A percentile compares a stretch with the other conserved stretches of the same genome.
phyloP scores from a whole-genome alignment of 1,284 basidiomycete species.

The Sanguinoderma infundibulare region DNA sequence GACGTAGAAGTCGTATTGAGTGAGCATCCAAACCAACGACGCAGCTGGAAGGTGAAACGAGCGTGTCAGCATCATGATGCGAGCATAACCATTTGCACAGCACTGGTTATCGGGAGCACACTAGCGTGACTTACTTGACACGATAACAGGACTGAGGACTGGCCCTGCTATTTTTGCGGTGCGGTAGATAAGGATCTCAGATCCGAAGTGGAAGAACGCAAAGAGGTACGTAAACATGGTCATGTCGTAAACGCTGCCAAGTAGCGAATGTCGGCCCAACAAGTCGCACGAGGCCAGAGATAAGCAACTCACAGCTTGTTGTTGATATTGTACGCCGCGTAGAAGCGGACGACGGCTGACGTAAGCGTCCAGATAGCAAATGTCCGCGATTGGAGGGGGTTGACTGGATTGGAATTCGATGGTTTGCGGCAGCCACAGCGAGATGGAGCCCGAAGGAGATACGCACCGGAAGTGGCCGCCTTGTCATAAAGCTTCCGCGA shows the following conservation, averaged over 20 bases:
- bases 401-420: slow-evolving; percentile 57
- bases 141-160: slow-evolving; percentile 80
- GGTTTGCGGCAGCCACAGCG: background rate
- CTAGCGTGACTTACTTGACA: slow-evolving; percentile 77
- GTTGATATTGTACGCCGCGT: slow-evolving; percentile 88
- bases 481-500: slow-evolving; percentile 80
- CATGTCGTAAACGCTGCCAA: slow-evolving; percentile 85
- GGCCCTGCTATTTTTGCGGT: slow-evolving; percentile 72
- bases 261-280: background rate
- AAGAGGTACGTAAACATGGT: slow-evolving; percentile 87
- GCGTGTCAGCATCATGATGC: slow-evolving; percentile 1
- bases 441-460: background rate
- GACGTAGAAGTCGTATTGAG: slow-evolving; percentile 76
- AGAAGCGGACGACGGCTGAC: slow-evolving; percentile 78
- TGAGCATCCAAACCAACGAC: slow-evolving; percentile 83
- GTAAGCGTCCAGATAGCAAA: slow-evolving; percentile 91
- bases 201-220: slow-evolving; percentile 88
- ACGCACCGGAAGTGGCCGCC: slow-evolving; percentile 41
- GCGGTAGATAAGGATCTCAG: slow-evolving; percentile 85
- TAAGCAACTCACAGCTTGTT: slow-evolving; percentile 69
- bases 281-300: slow-evolving; percentile 12
- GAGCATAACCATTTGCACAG: background rate
- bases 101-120: no score
- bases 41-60: slow-evolving; percentile 46
- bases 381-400: slow-evolving; percentile 81